Conservation (phyloP, 371 early-diverging fungal species). For the Entomophthora muscae region DNA sequence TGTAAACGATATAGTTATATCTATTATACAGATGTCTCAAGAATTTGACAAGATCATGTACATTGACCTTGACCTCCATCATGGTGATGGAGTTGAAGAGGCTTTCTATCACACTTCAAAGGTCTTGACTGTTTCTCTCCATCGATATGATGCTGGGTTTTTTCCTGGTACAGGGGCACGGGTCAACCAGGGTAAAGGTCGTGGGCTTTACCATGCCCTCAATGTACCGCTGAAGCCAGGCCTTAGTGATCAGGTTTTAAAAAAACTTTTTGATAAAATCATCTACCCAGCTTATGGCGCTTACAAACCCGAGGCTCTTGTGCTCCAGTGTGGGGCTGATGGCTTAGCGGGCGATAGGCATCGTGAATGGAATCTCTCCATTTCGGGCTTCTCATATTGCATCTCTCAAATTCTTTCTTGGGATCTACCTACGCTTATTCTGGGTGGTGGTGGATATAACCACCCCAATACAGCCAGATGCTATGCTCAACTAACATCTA, state of each 20-base stretch:
- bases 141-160: conserved; percentile 58
- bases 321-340: conserved; percentile 85
- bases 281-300: conserved; percentile 25
- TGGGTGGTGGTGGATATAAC: conserved; percentile 94
- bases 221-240: conserved; percentile 69
- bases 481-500: conserved; percentile 23
- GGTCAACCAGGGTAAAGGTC: conserved; percentile 37
- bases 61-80: conserved; percentile 84
- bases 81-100: conserved; percentile 87
- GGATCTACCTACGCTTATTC: conserved; percentile 61
- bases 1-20: conserved; percentile 83
- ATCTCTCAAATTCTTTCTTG: conserved; percentile 64
- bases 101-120: conserved; percentile 58
- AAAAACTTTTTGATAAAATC: conserved; percentile 43
- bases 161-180: conserved; percentile 59
- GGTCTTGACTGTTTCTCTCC: conserved; percentile 76
- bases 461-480: conserved; percentile 78
- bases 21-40: conserved; percentile 56
- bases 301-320: conserved; percentile 47
- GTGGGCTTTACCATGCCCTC: conserved; percentile 42
- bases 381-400: conserved; percentile 61
- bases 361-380: conserved; percentile 35
- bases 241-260: conserved; percentile 45
- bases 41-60: conserved; percentile 48
- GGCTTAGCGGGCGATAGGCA: conserved; percentile 60